Base-by-base conservation (phyloP, 2,329 filamentous ascomycete species). In the Aspergillus latus region DNA sequence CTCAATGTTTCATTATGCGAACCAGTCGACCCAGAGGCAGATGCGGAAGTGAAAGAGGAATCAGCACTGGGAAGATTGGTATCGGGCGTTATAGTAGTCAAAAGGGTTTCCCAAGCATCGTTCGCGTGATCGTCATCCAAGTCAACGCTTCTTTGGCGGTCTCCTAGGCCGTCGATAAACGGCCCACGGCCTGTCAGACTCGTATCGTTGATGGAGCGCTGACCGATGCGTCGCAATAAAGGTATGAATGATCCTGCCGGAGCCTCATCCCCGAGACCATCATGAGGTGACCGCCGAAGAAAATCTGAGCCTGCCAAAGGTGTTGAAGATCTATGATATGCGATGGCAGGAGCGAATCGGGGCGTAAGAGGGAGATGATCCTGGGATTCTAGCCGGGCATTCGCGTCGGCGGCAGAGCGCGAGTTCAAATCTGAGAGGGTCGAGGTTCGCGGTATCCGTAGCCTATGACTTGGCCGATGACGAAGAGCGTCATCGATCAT, bases 91-190 rank as follows among this genome's bases (percentile, higher is more conserved):
- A 97, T 82, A 0, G 90, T 95, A 5, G 83, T 87, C 56, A 92
- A 78, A 52, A 97, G 84, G 2, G 87, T 90, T 58, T 93, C 88
- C 92, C 92, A 97, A 1, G 80, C 79, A 49, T 82, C 80, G 60
- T 84, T 82, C 39, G 78, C 80, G 52, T 75, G 64, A 37, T 73
- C 68, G 43, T 75, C 76, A 49, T 78, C 76, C 5, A 88, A 87
- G 68, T 88, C 92, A n/a, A 90, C 76, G 71, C 91, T 96, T 64
- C 91, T 85, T 60, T 90, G 84, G 57, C 92, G 88, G 73, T 96
- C 91, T 37, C 91, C 92, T 13, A 96, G 82, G 3, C 91, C 91
- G 72, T 95, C 87, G 1, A 88, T 60, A 49, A 58, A 54, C 11
- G 68, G 52, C 15, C 65, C 66, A 4, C 59, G 63, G 43, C 52